Evolutionary conservation across 495 filamentous ascomycete genomes (phyloP).

Genomic region (Penicillium goetzii): DNA sequence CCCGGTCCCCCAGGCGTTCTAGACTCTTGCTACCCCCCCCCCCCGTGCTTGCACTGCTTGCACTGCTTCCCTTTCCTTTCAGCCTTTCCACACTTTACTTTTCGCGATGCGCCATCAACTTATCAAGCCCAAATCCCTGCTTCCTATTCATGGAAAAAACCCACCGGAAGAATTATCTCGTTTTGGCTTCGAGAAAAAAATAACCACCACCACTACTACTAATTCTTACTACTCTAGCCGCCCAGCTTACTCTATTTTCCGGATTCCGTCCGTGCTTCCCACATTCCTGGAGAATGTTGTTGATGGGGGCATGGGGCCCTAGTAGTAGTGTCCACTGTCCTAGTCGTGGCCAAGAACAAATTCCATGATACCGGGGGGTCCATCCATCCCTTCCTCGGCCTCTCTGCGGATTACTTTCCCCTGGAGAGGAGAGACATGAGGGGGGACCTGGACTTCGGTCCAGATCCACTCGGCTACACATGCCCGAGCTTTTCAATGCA

Average conservation of each 20-base stretch:
- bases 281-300: constrained; percentile 5
- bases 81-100: not conserved
- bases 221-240: not conserved
- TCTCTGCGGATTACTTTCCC: not conserved
- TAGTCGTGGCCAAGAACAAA: constrained; percentile 26
- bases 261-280: not conserved
- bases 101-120: not conserved
- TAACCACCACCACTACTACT: not conserved
- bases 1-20: constrained; percentile 32
- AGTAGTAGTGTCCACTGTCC: too few species aligned
- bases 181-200: constrained; percentile 4
- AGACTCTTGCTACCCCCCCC: too few species aligned
- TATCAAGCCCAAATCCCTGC: not conserved
- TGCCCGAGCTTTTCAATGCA: not conserved
- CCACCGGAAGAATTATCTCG: constrained; percentile 22
- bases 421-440: not conserved
- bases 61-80: constrained; percentile 11
- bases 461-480: constrained; percentile 3
- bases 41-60: constrained; percentile 1
- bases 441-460: not conserved
- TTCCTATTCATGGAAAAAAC: constrained; percentile 29
- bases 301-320: not conserved
- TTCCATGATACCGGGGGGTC: constrained; percentile 3
- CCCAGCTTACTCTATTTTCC: not conserved
- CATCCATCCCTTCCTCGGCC: not conserved